Evolutionary conservation across 495 filamentous ascomycete species (phyloP).

Genomic region (Lineolata rhizophorae): DNA sequence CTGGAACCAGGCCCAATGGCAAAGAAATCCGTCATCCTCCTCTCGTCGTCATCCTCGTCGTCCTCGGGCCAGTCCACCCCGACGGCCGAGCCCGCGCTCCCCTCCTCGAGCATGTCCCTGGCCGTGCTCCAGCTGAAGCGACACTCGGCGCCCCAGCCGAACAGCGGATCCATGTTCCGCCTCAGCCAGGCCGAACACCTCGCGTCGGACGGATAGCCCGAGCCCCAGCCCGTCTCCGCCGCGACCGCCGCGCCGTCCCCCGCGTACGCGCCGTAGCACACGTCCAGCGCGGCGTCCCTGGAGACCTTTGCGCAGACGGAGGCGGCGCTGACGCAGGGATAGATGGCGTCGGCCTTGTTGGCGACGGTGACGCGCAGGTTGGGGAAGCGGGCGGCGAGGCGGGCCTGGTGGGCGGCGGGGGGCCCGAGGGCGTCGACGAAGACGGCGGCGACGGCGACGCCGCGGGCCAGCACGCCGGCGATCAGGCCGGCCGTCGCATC

Average conservation of each 20-base stretch:
- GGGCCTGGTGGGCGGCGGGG: conserved; percentile 60
- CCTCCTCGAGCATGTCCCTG: conserved; percentile 81
- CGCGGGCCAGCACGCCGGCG: conserved; percentile 42
- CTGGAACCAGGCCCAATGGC: too few relatives aligned
- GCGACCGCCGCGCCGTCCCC: conserved; percentile 5
- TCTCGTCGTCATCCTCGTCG: conserved; percentile 40
- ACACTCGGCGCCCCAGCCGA: conserved; percentile 86
- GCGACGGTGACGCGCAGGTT: conserved; percentile 62
- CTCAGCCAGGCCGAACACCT: conserved; percentile 64
- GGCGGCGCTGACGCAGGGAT: conserved; percentile 83
- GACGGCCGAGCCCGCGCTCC: conserved; percentile 33
- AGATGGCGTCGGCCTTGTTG: conserved; percentile 88
- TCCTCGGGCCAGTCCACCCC: conserved; percentile 71
- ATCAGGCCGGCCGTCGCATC: conserved; percentile 85
- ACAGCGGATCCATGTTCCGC: conserved; percentile 71
- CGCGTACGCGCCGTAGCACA: conserved; percentile 33
- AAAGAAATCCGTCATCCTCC: conserved; percentile 58
- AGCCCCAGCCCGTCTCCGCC: conserved; percentile 43
- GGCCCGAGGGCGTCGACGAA: conserved; percentile 91
- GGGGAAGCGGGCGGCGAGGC: conserved; percentile 68
- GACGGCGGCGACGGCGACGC: conserved; percentile 66
- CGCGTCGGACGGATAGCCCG: conserved; percentile 79
- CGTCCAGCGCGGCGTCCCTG: conserved; percentile 67
- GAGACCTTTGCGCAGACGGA: conserved; percentile 93
- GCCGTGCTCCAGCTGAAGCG: conserved; percentile 90